Base-by-base conservation (phyloP, 2,329 filamentous ascomycete genomes). In the Bipolaris oryzae region DNA sequence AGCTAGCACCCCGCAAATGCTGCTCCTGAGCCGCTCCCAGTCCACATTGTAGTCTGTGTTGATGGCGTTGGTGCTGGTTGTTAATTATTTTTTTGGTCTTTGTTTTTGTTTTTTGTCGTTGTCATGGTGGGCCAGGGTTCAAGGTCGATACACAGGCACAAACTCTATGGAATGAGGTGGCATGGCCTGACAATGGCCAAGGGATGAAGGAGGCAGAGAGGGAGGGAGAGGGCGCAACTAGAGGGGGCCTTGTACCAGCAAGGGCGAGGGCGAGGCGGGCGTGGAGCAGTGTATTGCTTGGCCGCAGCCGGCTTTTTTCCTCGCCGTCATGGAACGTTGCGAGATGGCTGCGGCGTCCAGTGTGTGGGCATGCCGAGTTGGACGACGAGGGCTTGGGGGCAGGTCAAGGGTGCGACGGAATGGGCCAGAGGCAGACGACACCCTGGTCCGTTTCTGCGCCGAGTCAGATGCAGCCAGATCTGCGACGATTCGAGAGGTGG, bases 391-490 rank as follows among this genome's bases (percentile, higher is more conserved):
- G n/a, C n/a, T n/a, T n/a, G n/a, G n/a, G n/a, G n/a, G n/a, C n/a
- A n/a, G n/a, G n/a, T n/a, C n/a, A n/a, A n/a, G n/a, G n/a, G n/a
- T n/a, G n/a, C n/a, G n/a, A n/a, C n/a, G n/a, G n/a, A 69, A 58
- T 53, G 56, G 57, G 67, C 67, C 61, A 65, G 60, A 62, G 64
- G 66, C 69, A 68, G 61, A 48, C 63, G 47, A 48, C 43, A 55
- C 63, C 68, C 69, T 63, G 70, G 67, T 56, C 45, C 60, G 62
- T 64, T 68, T 64, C 69, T 69, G 62, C 62, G 60, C 62, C 67
- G 68, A 70, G 67, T 73, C 70, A 70, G 66, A 68, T 70, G 66
- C 66, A 73, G 67, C 51, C 62, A 60, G 60, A 67, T 72, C 72
- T 66, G 61, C 69, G 61, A 63, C 65, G 57, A 63, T 59, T 57